Evolutionary conservation across 257 asterid species (phyloP).

Genomic region (Thymus mandschuricus): DNA sequence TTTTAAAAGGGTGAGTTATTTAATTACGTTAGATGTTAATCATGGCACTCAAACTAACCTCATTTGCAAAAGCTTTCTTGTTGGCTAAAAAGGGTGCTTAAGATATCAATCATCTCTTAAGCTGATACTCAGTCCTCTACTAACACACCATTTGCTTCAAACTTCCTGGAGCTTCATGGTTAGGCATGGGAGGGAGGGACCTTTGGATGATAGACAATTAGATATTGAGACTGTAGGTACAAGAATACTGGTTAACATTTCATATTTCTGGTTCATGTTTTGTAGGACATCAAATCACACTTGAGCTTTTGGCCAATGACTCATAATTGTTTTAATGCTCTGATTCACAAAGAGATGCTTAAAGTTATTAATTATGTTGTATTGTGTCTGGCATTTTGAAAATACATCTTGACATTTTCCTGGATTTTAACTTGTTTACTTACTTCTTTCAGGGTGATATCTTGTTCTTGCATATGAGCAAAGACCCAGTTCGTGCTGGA

Average conservation of each 20-base stretch:
- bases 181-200: not conserved
- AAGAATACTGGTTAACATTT: not conserved
- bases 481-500: conserved; percentile 98
- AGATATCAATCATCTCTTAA: conserved; percentile 4
- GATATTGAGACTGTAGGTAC: conserved; percentile 9
- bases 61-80: not conserved
- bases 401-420: not conserved
- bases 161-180: not conserved
- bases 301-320: conserved; percentile 8
- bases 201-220: not conserved
- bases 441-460: conserved; percentile 90
- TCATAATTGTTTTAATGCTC: not conserved
- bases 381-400: not conserved
- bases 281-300: conserved; percentile 19
- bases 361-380: not conserved
- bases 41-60: not conserved
- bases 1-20: conserved; percentile 81
- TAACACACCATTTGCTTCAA: not conserved
- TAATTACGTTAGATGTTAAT: conserved; percentile 10
- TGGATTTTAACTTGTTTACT: conserved; percentile 13
- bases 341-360: conserved; percentile 17
- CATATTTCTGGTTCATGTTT: conserved; percentile 11
- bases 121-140: conserved; percentile 5
- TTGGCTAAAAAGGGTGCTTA: conserved; percentile 12
- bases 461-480: conserved; percentile 92